Evolutionary conservation across 352 stramenopile genomes (phyloP).

Genomic region (Pythium pectinolyticum): DNA sequence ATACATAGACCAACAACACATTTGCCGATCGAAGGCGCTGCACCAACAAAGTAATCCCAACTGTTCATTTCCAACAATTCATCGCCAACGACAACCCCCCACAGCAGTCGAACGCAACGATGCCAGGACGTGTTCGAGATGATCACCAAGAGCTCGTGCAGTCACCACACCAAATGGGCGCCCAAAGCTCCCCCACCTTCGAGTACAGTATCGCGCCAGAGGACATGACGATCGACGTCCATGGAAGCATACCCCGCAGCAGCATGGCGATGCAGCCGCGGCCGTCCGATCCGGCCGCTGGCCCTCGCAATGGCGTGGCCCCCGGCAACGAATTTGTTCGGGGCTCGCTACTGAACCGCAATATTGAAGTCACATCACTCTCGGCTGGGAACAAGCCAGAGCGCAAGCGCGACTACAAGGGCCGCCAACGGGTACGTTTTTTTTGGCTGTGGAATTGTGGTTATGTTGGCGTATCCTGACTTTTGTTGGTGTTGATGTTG

Average conservation of each 20-base stretch:
- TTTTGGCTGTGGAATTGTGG: background rate
- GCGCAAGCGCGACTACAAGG: constrained; percentile 41
- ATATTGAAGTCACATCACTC: constrained; percentile 38
- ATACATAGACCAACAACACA: too few relatives aligned
- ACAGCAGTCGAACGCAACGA: too few relatives aligned
- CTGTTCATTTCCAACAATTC: too few relatives aligned
- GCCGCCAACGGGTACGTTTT: constrained; percentile 45
- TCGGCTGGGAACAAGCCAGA: constrained; percentile 20
- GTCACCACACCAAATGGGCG: background rate
- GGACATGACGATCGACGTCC: background rate
- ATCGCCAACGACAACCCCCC: too few relatives aligned
- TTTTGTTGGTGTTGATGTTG: constrained; percentile 4
- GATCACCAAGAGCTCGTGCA: too few relatives aligned
- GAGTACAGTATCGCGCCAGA: background rate
- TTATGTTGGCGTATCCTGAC: background rate
- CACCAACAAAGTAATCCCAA: too few relatives aligned
- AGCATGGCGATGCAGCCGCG: constrained; percentile 5
- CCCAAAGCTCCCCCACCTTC: constrained; percentile 5
- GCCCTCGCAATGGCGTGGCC: background rate
- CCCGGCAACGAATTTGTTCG: constrained; percentile 34
- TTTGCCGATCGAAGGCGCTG: too few relatives aligned
- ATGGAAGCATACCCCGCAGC: constrained; percentile 1
- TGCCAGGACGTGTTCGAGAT: too few relatives aligned
- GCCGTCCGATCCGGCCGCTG: background rate
- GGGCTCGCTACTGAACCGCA: constrained; percentile 46